Conservation (phyloP, 1,284 basidiomycete species). For the Athelia sp. region DNA sequence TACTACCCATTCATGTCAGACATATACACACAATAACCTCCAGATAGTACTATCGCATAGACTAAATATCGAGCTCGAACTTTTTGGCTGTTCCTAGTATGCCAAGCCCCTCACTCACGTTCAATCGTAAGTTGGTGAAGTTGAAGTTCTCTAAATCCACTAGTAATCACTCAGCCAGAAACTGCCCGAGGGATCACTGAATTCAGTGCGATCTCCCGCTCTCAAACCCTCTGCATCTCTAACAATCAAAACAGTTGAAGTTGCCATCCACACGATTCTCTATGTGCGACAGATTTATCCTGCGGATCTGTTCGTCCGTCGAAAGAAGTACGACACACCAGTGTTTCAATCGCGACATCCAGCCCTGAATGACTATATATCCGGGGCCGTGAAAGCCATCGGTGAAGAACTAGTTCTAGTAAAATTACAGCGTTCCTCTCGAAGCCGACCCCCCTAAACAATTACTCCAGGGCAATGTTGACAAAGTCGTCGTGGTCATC, state of each 20-base stretch:
- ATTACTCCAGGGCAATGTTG: conserved; percentile 54
- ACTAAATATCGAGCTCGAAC: too few relatives aligned
- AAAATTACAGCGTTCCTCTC: conserved; percentile 1
- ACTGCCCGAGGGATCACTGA: conserved; percentile 55
- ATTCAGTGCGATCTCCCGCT: conserved; percentile 41
- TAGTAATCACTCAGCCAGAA: conserved; percentile 32
- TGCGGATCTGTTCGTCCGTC: conserved; percentile 77
- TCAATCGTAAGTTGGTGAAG: conserved; percentile 1
- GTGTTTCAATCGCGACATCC: conserved; percentile 92
- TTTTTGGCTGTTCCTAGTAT: too few relatives aligned
- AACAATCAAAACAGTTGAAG: conserved; percentile 69
- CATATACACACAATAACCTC: too few relatives aligned
- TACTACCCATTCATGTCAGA: too few relatives aligned
- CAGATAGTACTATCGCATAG: too few relatives aligned
- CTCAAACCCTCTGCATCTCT: conserved; percentile 2
- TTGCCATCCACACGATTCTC: conserved; percentile 88
- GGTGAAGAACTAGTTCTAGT: conserved; percentile 71
- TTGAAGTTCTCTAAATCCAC: conserved; percentile 2
- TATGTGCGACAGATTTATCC: conserved; percentile 91
- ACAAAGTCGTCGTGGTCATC: conserved; percentile 75
- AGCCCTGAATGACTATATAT: conserved; percentile 82
- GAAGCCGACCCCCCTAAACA: not conserved
- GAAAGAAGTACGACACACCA: conserved; percentile 85
- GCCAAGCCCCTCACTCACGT: not conserved
- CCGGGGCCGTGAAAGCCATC: conserved; percentile 72